A percentile compares a stretch with the other conserved stretches of the same genome.
phyloP scores from a whole-genome alignment of 1,284 basidiomycete species.

The Rhodotorula sp. region DNA sequence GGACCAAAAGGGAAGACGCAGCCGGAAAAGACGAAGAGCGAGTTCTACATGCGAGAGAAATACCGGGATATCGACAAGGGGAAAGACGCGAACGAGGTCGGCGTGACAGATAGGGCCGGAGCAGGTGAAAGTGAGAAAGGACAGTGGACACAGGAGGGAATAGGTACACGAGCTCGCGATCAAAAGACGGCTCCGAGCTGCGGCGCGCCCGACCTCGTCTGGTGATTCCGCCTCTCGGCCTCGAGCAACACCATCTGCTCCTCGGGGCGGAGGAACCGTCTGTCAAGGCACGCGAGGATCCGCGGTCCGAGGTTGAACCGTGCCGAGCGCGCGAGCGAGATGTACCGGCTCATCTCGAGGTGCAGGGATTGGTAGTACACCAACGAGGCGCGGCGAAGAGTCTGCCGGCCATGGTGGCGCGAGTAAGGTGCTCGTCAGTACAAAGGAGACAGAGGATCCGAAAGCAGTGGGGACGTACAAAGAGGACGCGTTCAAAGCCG shows the following conservation, averaged over 20 bases:
- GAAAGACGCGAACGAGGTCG: too few species aligned
- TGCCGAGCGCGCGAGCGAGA: constrained; percentile 57
- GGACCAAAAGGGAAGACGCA: too few species aligned
- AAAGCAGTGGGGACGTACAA: constrained; percentile 45
- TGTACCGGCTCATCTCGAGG: constrained; percentile 82
- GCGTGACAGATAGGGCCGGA: too few species aligned
- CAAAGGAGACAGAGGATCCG: neutral
- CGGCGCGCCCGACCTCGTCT: constrained; percentile 21
- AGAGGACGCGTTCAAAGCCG: constrained; percentile 75
- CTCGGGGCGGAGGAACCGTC: constrained; percentile 11
- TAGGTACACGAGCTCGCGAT: neutral
- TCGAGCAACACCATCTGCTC: constrained; percentile 27
- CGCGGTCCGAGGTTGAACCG: constrained; percentile 37
- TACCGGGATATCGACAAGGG: too few species aligned
- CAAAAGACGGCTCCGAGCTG: constrained; percentile 15
- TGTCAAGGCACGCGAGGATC: constrained; percentile 31
- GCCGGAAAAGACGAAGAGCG: too few species aligned
- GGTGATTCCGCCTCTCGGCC: constrained; percentile 12
- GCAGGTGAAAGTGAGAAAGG: neutral
- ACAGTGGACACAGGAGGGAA: neutral
- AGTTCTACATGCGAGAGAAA: too few species aligned
- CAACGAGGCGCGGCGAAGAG: constrained; percentile 84
- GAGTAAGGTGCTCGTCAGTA: neutral
- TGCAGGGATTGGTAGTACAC: constrained; percentile 90
- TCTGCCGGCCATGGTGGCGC: constrained; percentile 54